Percentiles rank a stretch among this genome's conserved stretches.
phyloP scores from a whole-genome alignment of 305 asterid genomes.

The Fraxinus greggii region DNA sequence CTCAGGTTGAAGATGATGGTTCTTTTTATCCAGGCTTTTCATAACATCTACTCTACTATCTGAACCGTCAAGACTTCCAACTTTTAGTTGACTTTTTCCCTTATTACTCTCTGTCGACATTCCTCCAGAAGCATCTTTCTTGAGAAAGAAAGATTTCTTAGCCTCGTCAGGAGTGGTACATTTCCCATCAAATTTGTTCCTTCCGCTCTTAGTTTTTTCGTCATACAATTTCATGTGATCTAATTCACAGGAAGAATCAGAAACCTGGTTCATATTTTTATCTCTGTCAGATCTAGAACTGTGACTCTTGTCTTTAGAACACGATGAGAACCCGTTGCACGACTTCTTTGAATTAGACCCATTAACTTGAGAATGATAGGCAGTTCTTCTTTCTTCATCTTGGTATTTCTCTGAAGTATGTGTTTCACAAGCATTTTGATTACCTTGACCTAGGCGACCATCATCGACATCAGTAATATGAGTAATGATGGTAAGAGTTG shows the following conservation, averaged over 20 bases:
- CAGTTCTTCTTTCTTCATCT: constrained; percentile 35
- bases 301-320: constrained; percentile 39
- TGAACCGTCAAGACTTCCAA: constrained; percentile 39
- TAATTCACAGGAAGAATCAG: constrained; percentile 37
- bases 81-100: constrained; percentile 42
- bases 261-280: constrained; percentile 35
- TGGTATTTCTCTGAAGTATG: constrained; percentile 31
- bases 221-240: constrained; percentile 30
- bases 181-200: constrained; percentile 43
- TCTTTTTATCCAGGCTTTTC: constrained; percentile 52
- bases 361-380: constrained; percentile 31
- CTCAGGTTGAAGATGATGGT: constrained; percentile 35
- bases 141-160: constrained; percentile 42
- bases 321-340: constrained; percentile 44
- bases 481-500: constrained; percentile 35
- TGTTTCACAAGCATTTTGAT: constrained; percentile 28
- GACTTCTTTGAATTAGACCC: constrained; percentile 40
- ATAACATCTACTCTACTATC: constrained; percentile 22
- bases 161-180: constrained; percentile 43
- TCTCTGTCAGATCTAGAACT: constrained; percentile 39
- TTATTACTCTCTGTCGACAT: constrained; percentile 43
- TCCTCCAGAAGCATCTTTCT: constrained; percentile 60
- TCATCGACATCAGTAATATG: constrained; percentile 28
- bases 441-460: constrained; percentile 25
- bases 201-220: constrained; percentile 45